phyloP scores from a whole-genome alignment of 2,329 filamentous ascomycete genomes.

The Epichloe elymi region DNA sequence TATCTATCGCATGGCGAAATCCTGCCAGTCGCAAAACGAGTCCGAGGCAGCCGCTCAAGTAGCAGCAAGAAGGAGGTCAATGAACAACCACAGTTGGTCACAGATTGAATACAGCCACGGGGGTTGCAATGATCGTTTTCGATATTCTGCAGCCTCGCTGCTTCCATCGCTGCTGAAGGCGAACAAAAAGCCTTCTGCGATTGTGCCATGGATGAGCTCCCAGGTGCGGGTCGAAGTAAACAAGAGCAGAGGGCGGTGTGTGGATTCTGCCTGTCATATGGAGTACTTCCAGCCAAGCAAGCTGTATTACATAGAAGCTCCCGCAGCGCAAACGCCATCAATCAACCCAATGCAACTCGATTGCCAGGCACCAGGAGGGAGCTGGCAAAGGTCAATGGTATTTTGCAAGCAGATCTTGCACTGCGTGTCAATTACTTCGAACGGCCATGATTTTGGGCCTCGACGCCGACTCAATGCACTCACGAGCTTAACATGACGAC shows the following conservation, averaged over 20 bases:
- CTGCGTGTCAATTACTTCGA: neutral
- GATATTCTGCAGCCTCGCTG: slow-evolving; percentile 21
- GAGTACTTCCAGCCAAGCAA: neutral
- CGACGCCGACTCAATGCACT: neutral
- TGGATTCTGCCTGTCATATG: slow-evolving; percentile 19
- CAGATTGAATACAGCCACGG: slow-evolving; percentile 8
- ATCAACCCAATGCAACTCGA: neutral
- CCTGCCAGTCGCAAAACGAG: neutral
- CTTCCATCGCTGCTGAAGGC: slow-evolving; percentile 12
- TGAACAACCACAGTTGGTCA: slow-evolving; percentile 2
- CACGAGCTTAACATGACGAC: neutral
- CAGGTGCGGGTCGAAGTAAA: slow-evolving; percentile 16
- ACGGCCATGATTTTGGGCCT: neutral
- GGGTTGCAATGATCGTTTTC: slow-evolving; percentile 5
- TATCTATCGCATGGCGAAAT: slow-evolving; percentile 37
- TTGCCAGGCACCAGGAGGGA: neutral
- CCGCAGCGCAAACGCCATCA: neutral
- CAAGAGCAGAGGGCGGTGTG: slow-evolving; percentile 19
- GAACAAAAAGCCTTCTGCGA: slow-evolving; percentile 7
- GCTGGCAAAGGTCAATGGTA: too few species aligned
- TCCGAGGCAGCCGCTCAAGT: neutral
- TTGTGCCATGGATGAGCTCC: slow-evolving; percentile 9
- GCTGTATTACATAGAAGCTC: neutral
- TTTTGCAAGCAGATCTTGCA: too few species aligned
- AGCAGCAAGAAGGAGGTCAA: neutral